Evolutionary conservation across 768 basidiomycete genomes (phyloP).

Genomic region (Lentinula boryana): DNA sequence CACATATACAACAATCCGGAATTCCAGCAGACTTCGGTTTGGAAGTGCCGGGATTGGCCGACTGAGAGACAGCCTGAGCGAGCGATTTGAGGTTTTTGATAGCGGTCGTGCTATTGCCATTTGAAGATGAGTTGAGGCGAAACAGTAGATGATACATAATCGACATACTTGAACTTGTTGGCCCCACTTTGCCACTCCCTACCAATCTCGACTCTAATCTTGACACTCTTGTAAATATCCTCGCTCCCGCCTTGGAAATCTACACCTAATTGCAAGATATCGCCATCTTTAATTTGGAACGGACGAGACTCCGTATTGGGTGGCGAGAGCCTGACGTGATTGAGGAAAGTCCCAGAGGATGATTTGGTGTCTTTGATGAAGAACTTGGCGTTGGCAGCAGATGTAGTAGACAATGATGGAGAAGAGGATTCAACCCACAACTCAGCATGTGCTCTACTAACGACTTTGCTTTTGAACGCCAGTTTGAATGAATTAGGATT

Average conservation of each 20-base stretch:
- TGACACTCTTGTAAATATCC: conserved; percentile 95
- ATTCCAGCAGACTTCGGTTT: conserved; percentile 84
- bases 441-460: conserved; percentile 91
- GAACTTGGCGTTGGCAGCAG: neutral
- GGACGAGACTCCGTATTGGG: conserved; percentile 79
- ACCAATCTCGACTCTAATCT: conserved; percentile 86
- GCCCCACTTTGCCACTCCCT: conserved; percentile 86
- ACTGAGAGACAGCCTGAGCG: conserved; percentile 27
- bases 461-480: conserved; percentile 94
- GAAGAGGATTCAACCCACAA: conserved; percentile 70
- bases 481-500: conserved; percentile 42
- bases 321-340: conserved; percentile 83
- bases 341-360: conserved; percentile 90
- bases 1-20: conserved; percentile 9
- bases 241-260: conserved; percentile 97
- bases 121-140: neutral
- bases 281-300: conserved; percentile 83
- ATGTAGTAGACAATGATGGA: neutral
- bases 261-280: conserved; percentile 91
- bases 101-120: conserved; percentile 43
- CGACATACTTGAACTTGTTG: conserved; percentile 84
- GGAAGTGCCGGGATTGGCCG: conserved; percentile 39
- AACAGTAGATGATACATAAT: conserved; percentile 3
- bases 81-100: conserved; percentile 79
- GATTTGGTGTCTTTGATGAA: conserved; percentile 44